phyloP scores from a whole-genome alignment of 768 basidiomycete genomes.

The Daedaleopsis nitida region DNA sequence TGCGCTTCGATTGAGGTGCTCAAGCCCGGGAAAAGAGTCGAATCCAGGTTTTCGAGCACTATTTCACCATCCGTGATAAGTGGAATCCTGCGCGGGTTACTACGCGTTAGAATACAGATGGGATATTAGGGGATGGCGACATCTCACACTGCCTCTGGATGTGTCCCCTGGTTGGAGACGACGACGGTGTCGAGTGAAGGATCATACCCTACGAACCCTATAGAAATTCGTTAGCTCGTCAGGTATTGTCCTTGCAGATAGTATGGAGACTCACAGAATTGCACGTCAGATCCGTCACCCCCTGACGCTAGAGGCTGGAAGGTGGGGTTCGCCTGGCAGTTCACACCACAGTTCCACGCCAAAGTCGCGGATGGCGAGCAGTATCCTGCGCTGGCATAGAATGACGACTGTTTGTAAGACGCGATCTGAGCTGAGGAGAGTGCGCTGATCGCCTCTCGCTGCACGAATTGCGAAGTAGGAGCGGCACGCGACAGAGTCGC shows the following conservation, averaged over 20 bases:
- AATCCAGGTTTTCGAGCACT: conserved; percentile 34
- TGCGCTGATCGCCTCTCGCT: conserved; percentile 22
- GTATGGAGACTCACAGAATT: conserved; percentile 40
- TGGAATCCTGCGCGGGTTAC: conserved; percentile 35
- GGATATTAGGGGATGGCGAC: background rate
- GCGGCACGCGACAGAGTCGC: background rate
- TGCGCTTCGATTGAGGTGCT: conserved; percentile 45
- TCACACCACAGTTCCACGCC: conserved; percentile 34
- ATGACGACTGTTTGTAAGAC: conserved; percentile 31
- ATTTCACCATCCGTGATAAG: conserved; percentile 47
- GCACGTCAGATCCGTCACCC: conserved; percentile 43
- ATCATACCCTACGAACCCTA: conserved; percentile 59
- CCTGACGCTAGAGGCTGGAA: conserved; percentile 53
- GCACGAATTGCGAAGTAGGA: background rate
- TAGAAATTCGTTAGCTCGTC: background rate
- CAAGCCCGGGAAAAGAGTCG: conserved; percentile 54
- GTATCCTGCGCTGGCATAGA: conserved; percentile 36
- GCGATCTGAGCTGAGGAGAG: conserved; percentile 28
- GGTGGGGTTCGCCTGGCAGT: conserved; percentile 48
- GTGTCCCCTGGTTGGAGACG: conserved; percentile 42
- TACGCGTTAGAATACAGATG: no score
- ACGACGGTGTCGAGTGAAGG: conserved; percentile 37
- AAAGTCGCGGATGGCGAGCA: conserved; percentile 30
- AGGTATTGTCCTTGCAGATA: background rate
- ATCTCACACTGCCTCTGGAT: conserved; percentile 32